Percentiles rank a stretch among this genome's conserved stretches.
phyloP scores from a whole-genome alignment of 1,284 basidiomycete species.

The Hortiboletus rubellus region DNA sequence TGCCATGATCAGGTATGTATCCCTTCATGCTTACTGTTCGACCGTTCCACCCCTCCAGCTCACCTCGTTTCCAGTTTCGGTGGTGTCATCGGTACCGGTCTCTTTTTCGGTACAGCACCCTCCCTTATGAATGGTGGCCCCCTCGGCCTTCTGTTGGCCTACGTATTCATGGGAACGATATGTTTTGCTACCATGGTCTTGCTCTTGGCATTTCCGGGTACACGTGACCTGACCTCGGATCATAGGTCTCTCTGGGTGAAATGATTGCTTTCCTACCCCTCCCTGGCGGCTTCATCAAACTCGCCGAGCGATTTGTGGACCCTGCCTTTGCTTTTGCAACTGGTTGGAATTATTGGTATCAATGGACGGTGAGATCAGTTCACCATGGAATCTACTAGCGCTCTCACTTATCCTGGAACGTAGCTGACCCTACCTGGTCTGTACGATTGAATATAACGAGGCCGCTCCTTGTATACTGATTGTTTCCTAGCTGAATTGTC shows the following conservation, averaged over 20 bases:
- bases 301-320: conserved; percentile 70
- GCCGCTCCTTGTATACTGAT: conserved; percentile 1
- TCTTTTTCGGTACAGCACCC: conserved; percentile 40
- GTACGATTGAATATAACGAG: not conserved
- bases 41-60: not conserved
- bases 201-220: too few species aligned
- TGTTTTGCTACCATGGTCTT: conserved; percentile 33
- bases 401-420: not conserved
- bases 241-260: conserved; percentile 36
- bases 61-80: conserved; percentile 36
- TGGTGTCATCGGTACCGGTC: conserved; percentile 52
- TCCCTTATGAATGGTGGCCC: conserved; percentile 35
- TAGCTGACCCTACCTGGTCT: conserved; percentile 32
- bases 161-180: conserved; percentile 34
- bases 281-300: conserved; percentile 63
- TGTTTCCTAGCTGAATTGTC: conserved; percentile 53
- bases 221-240: not conserved
- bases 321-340: conserved; percentile 66
- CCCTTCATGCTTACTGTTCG: not conserved
- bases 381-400: not conserved
- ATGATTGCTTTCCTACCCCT: conserved; percentile 41
- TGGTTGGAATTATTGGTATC: conserved; percentile 72
- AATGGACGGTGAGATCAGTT: conserved; percentile 49
- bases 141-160: conserved; percentile 35
- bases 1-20: conserved; percentile 33